Percentiles rank a stretch among this genome's conserved stretches.
Evolutionary conservation across 805 yeast species (phyloP).

Genomic region (Danielia oregonensis): DNA sequence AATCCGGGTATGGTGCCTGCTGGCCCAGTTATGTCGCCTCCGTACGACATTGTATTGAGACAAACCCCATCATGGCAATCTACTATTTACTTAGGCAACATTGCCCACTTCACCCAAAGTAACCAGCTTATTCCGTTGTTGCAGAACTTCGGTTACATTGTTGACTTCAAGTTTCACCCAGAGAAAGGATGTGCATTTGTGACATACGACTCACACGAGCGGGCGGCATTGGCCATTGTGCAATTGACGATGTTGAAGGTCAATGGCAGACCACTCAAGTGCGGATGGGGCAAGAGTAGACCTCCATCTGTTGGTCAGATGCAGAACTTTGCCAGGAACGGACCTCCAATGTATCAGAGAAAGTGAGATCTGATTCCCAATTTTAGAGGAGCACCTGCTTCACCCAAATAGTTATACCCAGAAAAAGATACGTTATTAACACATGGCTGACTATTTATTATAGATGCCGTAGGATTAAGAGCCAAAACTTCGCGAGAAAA

Average conservation of each 20-base stretch:
- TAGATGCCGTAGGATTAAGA: no score
- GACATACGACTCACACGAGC: slow-evolving; percentile 79
- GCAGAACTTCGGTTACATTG: slow-evolving; percentile 77
- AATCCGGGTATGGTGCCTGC: slow-evolving; percentile 1
- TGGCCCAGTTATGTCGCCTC: slow-evolving; percentile 40
- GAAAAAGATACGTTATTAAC: neutral
- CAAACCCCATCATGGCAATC: slow-evolving; percentile 83
- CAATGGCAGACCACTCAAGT: slow-evolving; percentile 73
- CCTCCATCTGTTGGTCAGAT: slow-evolving; percentile 29
- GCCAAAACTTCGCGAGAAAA: no score
- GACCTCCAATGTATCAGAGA: slow-evolving; percentile 26
- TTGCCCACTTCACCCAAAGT: slow-evolving; percentile 73
- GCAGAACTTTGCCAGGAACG: slow-evolving; percentile 21
- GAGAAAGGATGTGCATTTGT: slow-evolving; percentile 89
- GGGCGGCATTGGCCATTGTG: slow-evolving; percentile 84
- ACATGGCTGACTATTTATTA: no score
- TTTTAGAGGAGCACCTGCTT: neutral
- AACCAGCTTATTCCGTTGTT: slow-evolving; percentile 68
- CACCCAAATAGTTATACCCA: no score
- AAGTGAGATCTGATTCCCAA: slow-evolving; percentile 14
- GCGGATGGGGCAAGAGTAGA: slow-evolving; percentile 82
- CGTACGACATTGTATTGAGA: slow-evolving; percentile 67
- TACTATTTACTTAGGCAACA: slow-evolving; percentile 83
- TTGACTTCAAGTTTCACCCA: slow-evolving; percentile 74
- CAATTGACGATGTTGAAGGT: slow-evolving; percentile 68